phyloP scores from a whole-genome alignment of 345 rosid genomes.

The Kandelia obovata region DNA sequence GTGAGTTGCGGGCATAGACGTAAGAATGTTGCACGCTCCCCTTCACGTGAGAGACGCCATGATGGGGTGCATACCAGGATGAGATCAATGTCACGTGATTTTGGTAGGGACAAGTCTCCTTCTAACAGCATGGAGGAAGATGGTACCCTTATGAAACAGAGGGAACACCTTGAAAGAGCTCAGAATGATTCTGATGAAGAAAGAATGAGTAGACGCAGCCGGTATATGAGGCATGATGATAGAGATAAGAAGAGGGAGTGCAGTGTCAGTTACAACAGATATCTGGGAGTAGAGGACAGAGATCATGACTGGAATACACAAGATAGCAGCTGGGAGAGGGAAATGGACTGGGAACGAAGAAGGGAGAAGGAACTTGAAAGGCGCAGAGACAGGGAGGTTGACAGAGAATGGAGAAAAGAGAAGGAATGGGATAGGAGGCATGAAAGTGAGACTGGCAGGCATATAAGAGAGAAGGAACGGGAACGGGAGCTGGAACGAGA shows the following conservation, averaged over 20 bases:
- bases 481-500: neutral
- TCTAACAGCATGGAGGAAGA: constrained; percentile 44
- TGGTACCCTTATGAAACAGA: constrained; percentile 35
- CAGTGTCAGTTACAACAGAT: constrained; percentile 31
- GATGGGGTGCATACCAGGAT: constrained; percentile 37
- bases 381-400: constrained; percentile 45
- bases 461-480: neutral
- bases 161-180: constrained; percentile 25
- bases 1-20: constrained; percentile 33
- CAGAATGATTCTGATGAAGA: constrained; percentile 32
- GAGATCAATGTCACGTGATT: constrained; percentile 47
- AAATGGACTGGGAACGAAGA: constrained; percentile 34
- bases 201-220: constrained; percentile 23
- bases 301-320: constrained; percentile 34
- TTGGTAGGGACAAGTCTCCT: constrained; percentile 51
- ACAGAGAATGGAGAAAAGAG: constrained; percentile 37
- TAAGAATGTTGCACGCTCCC: constrained; percentile 32
- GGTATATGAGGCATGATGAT: constrained; percentile 38
- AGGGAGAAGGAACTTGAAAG: constrained; percentile 44
- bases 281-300: constrained; percentile 36
- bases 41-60: constrained; percentile 32
- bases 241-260: constrained; percentile 41
- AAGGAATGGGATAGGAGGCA: constrained; percentile 40
- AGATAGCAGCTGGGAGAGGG: constrained; percentile 40
- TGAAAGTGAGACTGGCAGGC: constrained; percentile 3